Evolutionary conservation across 768 basidiomycete genomes (phyloP).

Genomic region (Trametes coccinea): DNA sequence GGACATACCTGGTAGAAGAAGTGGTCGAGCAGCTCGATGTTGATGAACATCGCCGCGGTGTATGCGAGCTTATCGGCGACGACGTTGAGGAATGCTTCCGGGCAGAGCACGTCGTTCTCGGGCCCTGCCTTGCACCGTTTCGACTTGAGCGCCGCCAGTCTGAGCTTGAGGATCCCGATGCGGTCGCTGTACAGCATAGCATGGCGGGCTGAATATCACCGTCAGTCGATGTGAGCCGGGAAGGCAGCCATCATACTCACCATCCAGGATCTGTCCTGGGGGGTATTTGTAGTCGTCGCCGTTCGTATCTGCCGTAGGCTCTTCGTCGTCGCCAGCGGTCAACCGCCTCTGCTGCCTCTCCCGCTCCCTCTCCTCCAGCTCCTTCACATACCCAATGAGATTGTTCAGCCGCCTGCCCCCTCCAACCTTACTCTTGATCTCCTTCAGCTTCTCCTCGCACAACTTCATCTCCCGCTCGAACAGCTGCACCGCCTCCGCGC

Average conservation of each 20-base stretch:
- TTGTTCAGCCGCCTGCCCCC: conserved; percentile 77
- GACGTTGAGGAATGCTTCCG: conserved; percentile 94
- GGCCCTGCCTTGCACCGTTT: conserved; percentile 88
- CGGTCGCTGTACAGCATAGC: conserved; percentile 88
- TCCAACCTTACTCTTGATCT: conserved; percentile 87
- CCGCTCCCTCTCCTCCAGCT: conserved; percentile 74
- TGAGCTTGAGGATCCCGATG: conserved; percentile 78
- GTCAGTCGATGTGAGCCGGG: no score
- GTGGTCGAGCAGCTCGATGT: conserved; percentile 95
- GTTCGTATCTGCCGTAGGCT: conserved; percentile 36
- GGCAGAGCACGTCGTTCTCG: conserved; percentile 87
- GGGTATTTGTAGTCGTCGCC: conserved; percentile 87
- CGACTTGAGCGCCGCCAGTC: conserved; percentile 83
- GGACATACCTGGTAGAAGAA: conserved; percentile 94
- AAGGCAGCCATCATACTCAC: conserved; percentile 58
- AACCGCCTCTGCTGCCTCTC: conserved; percentile 58
- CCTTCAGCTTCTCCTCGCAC: conserved; percentile 85
- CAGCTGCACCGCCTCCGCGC: conserved; percentile 70
- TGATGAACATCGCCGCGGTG: conserved; percentile 98
- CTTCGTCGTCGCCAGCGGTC: conserved; percentile 40
- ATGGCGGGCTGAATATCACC: conserved; percentile 69
- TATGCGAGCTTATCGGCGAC: conserved; percentile 96
- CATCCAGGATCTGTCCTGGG: conserved; percentile 88
- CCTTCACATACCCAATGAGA: conserved; percentile 79
- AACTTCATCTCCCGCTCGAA: conserved; percentile 82